Base-by-base conservation (phyloP, 345 rosid species). In the Streptanthus diversifolius region DNA sequence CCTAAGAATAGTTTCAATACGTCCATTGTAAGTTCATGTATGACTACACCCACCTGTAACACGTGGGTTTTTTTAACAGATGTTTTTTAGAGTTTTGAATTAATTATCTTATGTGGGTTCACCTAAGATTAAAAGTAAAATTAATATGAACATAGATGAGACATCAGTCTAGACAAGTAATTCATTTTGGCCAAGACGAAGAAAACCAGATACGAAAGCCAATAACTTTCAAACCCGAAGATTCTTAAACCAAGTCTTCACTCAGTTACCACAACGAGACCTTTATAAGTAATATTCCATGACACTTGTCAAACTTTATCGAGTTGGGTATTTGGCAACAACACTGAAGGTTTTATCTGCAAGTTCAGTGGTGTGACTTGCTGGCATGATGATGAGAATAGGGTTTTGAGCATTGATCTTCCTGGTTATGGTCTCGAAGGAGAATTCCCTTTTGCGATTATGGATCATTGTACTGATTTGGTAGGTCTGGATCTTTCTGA, bases 321-420 rank as follows among this genome's bases (percentile, higher is more conserved):
- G 21, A 55, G 82, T 3, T 92, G 98, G 96, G 56, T 73, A 48
- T 92, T 90, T 75, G 15, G 64, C 32, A 90, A 88, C 78, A 0
- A 5, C 0, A 79, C 91, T 7, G 74, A 56, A 68, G 98, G 95
- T 13, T 86, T 17, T 49, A 84, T 88, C 44, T 92, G 96, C 81
- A 79, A 27, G 32, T 92, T 90, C 74, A 22, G 27, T 12, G 98
- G 96, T 32, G 79, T 92, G 54, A 91, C 82, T 4, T 92, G 98
- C 62, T 92, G 98, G 98, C 91, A 90, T 63, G 87, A 86, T 5
- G 88, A 85, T 79, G 98, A 92, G 83, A 85, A 82, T 76, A 86
- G 29, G 81, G 90, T 92, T 56, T 71, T 85, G 47, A 87, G 80
- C 75, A 76, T 92, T 69, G 79, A 63, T 41, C 88, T 92, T 49